Percentiles rank a stretch among this genome's conserved stretches.
Evolutionary conservation across 371 early-diverging fungal genomes (phyloP).

Genomic region (Mortierella sp.): DNA sequence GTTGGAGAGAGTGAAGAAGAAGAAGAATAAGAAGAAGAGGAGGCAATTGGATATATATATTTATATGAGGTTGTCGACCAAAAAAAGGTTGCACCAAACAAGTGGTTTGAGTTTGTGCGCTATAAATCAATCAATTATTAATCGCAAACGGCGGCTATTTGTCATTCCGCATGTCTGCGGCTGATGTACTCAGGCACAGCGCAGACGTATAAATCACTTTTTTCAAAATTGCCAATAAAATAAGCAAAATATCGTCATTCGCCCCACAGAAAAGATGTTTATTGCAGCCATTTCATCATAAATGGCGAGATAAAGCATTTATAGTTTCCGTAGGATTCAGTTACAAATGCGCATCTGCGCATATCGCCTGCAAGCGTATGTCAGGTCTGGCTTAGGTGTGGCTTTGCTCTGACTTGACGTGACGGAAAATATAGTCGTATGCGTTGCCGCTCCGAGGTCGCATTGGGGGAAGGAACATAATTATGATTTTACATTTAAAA

Average conservation of each 20-base stretch:
- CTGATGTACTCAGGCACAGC: neutral
- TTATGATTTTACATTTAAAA: neutral
- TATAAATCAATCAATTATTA: neutral
- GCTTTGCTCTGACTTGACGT: neutral
- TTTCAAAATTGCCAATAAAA: too few species aligned
- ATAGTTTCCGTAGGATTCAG: too few species aligned
- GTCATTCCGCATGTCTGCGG: neutral
- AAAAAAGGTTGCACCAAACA: neutral
- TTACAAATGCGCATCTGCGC: neutral
- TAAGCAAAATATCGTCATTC: too few species aligned
- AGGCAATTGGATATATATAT: neutral
- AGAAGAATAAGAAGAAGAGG: neutral
- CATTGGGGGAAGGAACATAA: too few species aligned
- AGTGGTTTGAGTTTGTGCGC: neutral
- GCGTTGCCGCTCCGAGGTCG: neutral
- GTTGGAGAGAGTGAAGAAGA: neutral
- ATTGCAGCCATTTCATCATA: too few species aligned
- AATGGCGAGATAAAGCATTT: too few species aligned
- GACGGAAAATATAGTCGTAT: neutral
- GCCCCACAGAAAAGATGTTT: too few species aligned
- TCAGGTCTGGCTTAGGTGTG: neutral
- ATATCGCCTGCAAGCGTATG: too few species aligned
- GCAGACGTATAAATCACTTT: too few species aligned
- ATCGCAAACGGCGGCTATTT: neutral
- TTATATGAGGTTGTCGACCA: neutral